Conservation (phyloP, 352 stramenopile genomes). For the Globisporangium abappressorium region DNA sequence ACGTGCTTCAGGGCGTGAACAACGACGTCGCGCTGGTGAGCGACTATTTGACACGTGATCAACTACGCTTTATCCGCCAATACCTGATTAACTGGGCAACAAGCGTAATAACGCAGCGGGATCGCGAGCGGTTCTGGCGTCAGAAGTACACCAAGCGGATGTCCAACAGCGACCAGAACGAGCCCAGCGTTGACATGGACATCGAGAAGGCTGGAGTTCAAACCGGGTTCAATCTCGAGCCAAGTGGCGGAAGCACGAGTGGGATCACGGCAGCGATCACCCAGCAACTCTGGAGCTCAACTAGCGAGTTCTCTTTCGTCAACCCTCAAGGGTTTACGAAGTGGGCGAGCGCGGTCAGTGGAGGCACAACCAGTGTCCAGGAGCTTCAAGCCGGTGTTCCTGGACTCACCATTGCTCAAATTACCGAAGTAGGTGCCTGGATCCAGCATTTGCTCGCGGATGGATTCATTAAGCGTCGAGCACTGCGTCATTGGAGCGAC, state of each 20-base stretch:
- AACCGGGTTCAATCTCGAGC: constrained; percentile 46
- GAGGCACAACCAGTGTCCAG: constrained; percentile 16
- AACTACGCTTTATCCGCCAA: constrained; percentile 54
- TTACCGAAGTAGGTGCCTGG: constrained; percentile 41
- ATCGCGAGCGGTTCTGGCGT: constrained; percentile 65
- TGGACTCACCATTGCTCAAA: constrained; percentile 31
- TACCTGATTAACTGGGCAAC: constrained; percentile 58
- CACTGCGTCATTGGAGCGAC: constrained; percentile 55
- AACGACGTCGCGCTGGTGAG: constrained; percentile 43
- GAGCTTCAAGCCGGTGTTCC: constrained; percentile 20
- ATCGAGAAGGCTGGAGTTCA: constrained; percentile 45
- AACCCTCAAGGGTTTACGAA: constrained; percentile 44
- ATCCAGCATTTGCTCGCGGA: constrained; percentile 36
- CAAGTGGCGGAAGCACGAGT: constrained; percentile 25
- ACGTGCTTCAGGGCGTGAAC: constrained; percentile 58
- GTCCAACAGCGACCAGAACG: constrained; percentile 33
- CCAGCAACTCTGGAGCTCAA: constrained; percentile 44
- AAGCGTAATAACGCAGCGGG: constrained; percentile 39
- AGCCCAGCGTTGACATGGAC: constrained; percentile 62
- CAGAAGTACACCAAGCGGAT: constrained; percentile 45
- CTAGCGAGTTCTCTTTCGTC: constrained; percentile 37
- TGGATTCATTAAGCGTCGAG: constrained; percentile 45
- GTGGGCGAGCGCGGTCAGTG: constrained; percentile 34
- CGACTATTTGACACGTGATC: constrained; percentile 54
- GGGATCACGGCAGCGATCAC: constrained; percentile 31